Evolutionary conservation across 2,329 filamentous ascomycete genomes (phyloP), one percentile per base, ranked within the genome.

Genomic region (Cytospora paraplurivora): DNA sequence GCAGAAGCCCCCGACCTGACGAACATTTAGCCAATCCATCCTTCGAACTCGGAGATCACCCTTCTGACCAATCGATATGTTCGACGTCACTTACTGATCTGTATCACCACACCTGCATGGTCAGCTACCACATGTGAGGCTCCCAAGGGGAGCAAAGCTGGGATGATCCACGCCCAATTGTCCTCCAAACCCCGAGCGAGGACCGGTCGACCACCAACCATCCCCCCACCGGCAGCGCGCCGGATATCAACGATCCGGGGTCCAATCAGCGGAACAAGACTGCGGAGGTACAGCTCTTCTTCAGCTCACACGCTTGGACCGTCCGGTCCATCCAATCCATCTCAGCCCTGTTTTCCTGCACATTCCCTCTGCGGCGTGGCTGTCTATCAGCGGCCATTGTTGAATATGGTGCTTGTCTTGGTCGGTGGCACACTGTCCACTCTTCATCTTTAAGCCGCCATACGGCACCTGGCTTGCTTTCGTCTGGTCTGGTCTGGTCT

Each of bases 301-400:
- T 47, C 19, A 7, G 6, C 34, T 35, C 55, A 61, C 51, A 60
- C 41, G 52, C 59, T 57, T 32, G 55, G 41, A 57, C 38, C 38
- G 44, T 58, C 54, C 47, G 37, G 37, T n/a, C 53, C 53, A 56
- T 19, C 41, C 53, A 21, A 41, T 56, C 55, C 61, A n/a, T 19
- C 61, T 62, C 61, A 62, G 61, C 61, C 55, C 53, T 62, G 47
- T 59, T 59, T 51, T 21, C 8, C 61, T 56, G 37, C 59, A 56
- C 12, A 27, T 33, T 19, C 32, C 49, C 32, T 33, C 55, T 57
- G 19, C 51, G 21, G 33, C 59, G 52, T 19, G 21, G 49, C 27
- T 27, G 19, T 37, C 21, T 47, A 10, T 44, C 21, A 32, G 37
- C 50, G 13, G 35, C 7, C 44, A 21, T 17, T 7, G 17, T 47